Percentiles rank a stretch among this genome's conserved stretches.
Conservation (phyloP, 148 eudicot species). For the Camellia granthamiana region DNA sequence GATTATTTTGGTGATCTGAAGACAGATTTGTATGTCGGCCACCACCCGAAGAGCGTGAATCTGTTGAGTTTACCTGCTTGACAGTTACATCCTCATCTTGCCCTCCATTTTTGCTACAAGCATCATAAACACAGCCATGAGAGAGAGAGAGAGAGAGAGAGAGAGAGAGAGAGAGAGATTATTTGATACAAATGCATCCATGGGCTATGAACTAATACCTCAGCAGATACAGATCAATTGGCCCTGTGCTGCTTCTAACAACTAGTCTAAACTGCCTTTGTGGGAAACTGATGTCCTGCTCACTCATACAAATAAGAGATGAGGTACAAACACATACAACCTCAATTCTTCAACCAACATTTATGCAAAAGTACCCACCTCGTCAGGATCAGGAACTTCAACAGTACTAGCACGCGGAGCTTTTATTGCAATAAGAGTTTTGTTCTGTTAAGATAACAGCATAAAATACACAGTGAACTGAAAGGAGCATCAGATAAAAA, state of each 20-base stretch:
- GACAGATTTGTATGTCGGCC: conserved; percentile 6
- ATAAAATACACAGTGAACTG: not conserved
- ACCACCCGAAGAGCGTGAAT: conserved; percentile 12
- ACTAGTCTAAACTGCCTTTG: conserved; percentile 33
- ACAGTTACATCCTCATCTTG: conserved; percentile 18
- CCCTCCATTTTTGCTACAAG: conserved; percentile 24
- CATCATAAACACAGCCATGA: conserved; percentile 3
- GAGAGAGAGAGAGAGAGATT: conserved; percentile 17
- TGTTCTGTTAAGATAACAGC: conserved; percentile 26
- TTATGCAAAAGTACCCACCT: conserved; percentile 26
- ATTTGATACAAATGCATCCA: not conserved
- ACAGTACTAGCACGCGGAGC: conserved; percentile 45
- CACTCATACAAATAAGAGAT: conserved; percentile 10
- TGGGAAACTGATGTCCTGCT: conserved; percentile 26
- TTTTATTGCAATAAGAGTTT: conserved; percentile 40
- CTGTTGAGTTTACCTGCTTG: conserved; percentile 21
- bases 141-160: conserved; percentile 15
- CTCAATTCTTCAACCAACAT: not conserved
- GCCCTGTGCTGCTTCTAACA: conserved; percentile 43
- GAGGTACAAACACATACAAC: conserved; percentile 1
- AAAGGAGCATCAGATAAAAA: not conserved
- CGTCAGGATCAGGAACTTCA: conserved; percentile 53
- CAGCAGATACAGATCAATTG: conserved; percentile 37
- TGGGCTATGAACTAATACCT: conserved; percentile 25
- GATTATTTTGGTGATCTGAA: conserved; percentile 11